A percentile compares a stretch with the other conserved stretches of the same genome.
These are phyloP conservation scores for Teunomyces lycoperdinae DNA, from an alignment of 805 yeast genomes.

Conservation along the genomic window DNA sequence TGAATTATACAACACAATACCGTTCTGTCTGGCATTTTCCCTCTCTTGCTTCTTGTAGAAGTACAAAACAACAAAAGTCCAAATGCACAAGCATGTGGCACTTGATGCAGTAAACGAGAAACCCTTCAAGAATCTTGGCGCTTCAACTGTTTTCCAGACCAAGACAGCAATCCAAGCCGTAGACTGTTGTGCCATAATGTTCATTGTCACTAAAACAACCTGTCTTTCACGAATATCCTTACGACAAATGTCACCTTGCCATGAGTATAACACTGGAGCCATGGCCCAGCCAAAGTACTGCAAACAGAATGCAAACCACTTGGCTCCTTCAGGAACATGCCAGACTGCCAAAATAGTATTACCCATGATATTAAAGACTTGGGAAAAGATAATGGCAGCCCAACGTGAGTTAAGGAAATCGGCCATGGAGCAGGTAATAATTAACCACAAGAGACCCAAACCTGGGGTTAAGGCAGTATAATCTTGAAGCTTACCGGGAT, in stretches of 20 bases:
- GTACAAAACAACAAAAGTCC: slow-evolving; percentile 52
- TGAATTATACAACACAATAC: slow-evolving; percentile 30
- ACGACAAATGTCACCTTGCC: slow-evolving; percentile 57
- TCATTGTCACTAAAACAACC: slow-evolving; percentile 54
- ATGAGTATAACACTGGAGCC: slow-evolving; percentile 59
- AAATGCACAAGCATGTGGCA: slow-evolving; percentile 43
- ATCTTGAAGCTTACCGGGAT: slow-evolving; percentile 32
- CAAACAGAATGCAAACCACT: slow-evolving; percentile 63
- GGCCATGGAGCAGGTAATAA: slow-evolving; percentile 34
- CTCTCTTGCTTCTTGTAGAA: slow-evolving; percentile 40
- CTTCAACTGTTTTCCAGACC: slow-evolving; percentile 56
- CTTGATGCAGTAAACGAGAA: slow-evolving; percentile 49
- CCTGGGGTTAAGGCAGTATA: slow-evolving; percentile 48
- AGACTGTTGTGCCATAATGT: slow-evolving; percentile 52
- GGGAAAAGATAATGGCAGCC: slow-evolving; percentile 53
- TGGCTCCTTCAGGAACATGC: slow-evolving; percentile 55
- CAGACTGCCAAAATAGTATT: slow-evolving; percentile 56
- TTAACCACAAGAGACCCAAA: slow-evolving; percentile 39
- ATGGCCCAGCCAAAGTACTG: slow-evolving; percentile 63
- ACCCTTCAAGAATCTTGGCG: slow-evolving; percentile 56
- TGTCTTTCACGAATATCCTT: slow-evolving; percentile 55
- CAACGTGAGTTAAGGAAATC: slow-evolving; percentile 46
- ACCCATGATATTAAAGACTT: slow-evolving; percentile 52
- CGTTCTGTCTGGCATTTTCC: slow-evolving; percentile 31
- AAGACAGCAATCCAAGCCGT: slow-evolving; percentile 52